These are phyloP conservation scores for Mastigamoeba balamuthi DNA, from an alignment of 78 protist species.

Conservation along the genomic window DNA sequence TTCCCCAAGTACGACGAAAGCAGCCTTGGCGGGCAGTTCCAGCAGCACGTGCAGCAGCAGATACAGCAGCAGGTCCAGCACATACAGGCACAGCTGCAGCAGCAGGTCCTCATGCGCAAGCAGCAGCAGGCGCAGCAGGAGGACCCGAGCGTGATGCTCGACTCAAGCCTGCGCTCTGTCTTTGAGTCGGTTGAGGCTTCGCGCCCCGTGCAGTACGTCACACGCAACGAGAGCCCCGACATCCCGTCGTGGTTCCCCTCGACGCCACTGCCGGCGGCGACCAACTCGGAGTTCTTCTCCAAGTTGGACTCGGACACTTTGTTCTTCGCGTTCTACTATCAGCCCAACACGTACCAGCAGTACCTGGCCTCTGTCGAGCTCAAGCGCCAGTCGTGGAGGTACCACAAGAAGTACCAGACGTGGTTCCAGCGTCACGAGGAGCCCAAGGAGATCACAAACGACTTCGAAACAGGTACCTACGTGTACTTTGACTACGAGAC, in stretches of 20 bases:
- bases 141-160: no score
- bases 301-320: slow-evolving; percentile 88
- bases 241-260: slow-evolving; percentile 17
- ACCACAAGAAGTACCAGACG: slow-evolving; percentile 88
- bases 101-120: no score
- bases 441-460: slow-evolving; percentile 71
- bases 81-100: no score
- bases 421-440: slow-evolving; percentile 96
- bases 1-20: no score
- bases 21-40: no score
- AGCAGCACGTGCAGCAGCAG: no score
- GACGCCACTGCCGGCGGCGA: slow-evolving; percentile 27
- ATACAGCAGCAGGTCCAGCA: no score
- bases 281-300: slow-evolving; percentile 54
- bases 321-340: slow-evolving; percentile 94
- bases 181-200: no score
- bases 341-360: slow-evolving; percentile 81
- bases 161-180: no score
- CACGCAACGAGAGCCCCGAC: no score
- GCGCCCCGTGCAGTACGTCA: no score
- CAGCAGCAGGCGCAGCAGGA: no score
- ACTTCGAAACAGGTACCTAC: slow-evolving; percentile 86
- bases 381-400: slow-evolving; percentile 76
- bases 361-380: slow-evolving; percentile 95
- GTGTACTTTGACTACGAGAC: slow-evolving; percentile 94